Evolutionary conservation across 768 basidiomycete species (phyloP).

Genomic region (Cyclocybe aegerita): DNA sequence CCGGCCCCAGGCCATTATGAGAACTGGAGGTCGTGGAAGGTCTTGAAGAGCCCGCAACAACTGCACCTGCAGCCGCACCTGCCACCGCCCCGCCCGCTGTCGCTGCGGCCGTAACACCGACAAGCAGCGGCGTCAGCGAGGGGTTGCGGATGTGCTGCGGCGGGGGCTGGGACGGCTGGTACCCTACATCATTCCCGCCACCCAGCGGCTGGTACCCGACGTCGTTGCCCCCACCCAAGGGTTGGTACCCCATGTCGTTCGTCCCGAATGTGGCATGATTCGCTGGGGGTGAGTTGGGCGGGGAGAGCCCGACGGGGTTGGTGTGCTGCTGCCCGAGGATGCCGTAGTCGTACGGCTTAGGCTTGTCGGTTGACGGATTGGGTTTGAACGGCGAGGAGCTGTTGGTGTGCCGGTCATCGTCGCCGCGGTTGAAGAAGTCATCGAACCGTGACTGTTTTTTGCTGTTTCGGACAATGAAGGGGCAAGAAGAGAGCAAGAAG

Average conservation of each 20-base stretch:
- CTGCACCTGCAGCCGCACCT: constrained; percentile 9
- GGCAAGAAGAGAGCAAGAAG: too few relatives aligned
- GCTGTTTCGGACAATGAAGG: constrained; percentile 3
- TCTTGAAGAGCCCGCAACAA: constrained; percentile 16
- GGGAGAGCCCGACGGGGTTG: constrained; percentile 14
- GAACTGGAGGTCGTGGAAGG: constrained; percentile 39
- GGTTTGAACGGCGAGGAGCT: too few relatives aligned
- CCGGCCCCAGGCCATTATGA: background rate
- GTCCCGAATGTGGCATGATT: constrained; percentile 30
- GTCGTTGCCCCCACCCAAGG: constrained; percentile 2
- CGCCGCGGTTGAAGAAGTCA: constrained; percentile 22
- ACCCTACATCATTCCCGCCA: constrained; percentile 1
- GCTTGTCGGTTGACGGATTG: constrained; percentile 16
- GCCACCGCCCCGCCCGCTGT: background rate
- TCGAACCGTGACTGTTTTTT: constrained; percentile 23
- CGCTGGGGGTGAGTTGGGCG: constrained; percentile 34
- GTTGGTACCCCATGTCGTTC: constrained; percentile 3
- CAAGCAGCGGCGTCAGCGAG: constrained; percentile 25
- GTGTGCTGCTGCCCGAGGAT: constrained; percentile 48
- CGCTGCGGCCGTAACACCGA: constrained; percentile 14
- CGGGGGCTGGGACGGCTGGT: constrained; percentile 6
- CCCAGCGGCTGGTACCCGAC: constrained; percentile 6
- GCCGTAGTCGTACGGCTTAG: constrained; percentile 66
- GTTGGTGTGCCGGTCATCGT: constrained; percentile 1
- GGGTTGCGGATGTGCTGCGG: constrained; percentile 18